phyloP scores from a whole-genome alignment of 495 filamentous ascomycete genomes.

The Clavariopsis aquatica region DNA sequence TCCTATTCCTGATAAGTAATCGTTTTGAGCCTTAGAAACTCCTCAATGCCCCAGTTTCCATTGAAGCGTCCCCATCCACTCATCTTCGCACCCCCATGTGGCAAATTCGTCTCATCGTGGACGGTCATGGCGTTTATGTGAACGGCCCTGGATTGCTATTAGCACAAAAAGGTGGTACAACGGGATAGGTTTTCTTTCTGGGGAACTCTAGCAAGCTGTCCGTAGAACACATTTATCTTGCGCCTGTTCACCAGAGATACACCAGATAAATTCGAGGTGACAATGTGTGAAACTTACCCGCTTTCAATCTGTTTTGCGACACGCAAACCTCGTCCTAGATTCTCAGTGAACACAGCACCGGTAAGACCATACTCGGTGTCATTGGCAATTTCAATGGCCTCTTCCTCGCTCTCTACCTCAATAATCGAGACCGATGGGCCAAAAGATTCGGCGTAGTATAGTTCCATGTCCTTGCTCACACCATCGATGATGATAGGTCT shows the following conservation, averaged over 20 bases:
- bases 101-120: constrained; percentile 76
- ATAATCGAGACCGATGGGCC: constrained; percentile 71
- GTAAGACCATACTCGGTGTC: constrained; percentile 48
- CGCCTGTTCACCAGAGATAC: too few species aligned
- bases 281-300: constrained; percentile 35
- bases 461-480: constrained; percentile 78
- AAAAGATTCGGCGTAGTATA: constrained; percentile 81
- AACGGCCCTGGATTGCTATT: constrained; percentile 50
- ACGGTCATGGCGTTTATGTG: constrained; percentile 87
- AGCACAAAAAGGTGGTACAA: too few species aligned
- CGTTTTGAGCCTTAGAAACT: constrained; percentile 84
- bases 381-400: constrained; percentile 47
- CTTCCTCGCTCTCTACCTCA: constrained; percentile 49
- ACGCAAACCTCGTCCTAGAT: constrained; percentile 43
- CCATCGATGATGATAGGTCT: constrained; percentile 68
- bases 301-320: constrained; percentile 47
- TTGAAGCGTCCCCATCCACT: constrained; percentile 79
- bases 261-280: too few species aligned
- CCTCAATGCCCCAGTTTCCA: constrained; percentile 57
- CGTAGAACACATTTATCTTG: too few species aligned
- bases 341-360: constrained; percentile 47
- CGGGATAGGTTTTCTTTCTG: too few species aligned
- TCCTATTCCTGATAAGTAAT: constrained; percentile 61
- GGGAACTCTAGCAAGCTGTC: too few species aligned
- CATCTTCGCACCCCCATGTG: constrained; percentile 84